Conservation (phyloP, 495 filamentous ascomycete species). For the Pyronema domesticum region DNA sequence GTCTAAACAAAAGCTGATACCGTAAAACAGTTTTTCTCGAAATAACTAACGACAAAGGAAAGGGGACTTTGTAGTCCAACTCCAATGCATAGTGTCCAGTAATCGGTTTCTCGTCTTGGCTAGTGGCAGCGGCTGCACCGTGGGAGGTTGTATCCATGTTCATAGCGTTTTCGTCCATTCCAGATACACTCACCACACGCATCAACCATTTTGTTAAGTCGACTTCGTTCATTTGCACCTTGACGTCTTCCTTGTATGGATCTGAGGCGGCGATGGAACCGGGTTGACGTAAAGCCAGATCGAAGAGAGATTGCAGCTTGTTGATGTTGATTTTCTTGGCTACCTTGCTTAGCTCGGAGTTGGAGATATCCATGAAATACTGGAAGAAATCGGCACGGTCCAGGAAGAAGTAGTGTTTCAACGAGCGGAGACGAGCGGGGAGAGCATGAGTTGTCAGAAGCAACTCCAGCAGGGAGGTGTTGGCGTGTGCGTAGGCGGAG, state of each 20-base stretch:
- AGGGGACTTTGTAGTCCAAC: slow-evolving; percentile 84
- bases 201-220: slow-evolving; percentile 83
- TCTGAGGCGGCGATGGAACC: slow-evolving; percentile 87
- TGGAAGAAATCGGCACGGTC: slow-evolving; percentile 95
- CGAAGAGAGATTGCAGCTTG: slow-evolving; percentile 84
- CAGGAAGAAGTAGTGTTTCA: slow-evolving; percentile 98
- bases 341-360: slow-evolving; percentile 74
- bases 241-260: slow-evolving; percentile 94
- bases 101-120: slow-evolving; percentile 69
- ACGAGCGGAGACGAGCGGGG: slow-evolving; percentile 62
- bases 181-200: slow-evolving; percentile 86
- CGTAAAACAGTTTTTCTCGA: slow-evolving; percentile 87
- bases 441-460: slow-evolving; percentile 84
- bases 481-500: slow-evolving; percentile 83
- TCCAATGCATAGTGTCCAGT: slow-evolving; percentile 79
- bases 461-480: slow-evolving; percentile 77
- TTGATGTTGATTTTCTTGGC: slow-evolving; percentile 72
- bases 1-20: slow-evolving; percentile 90
- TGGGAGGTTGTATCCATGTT: slow-evolving; percentile 18
- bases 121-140: slow-evolving; percentile 18
- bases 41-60: slow-evolving; percentile 91
- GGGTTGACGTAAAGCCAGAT: slow-evolving; percentile 84
- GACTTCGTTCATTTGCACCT: slow-evolving; percentile 89
- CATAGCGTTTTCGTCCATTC: slow-evolving; percentile 66
- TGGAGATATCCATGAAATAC: slow-evolving; percentile 81